These are phyloP conservation scores for Carex arenaria DNA, from an alignment of 202 grass and related monocot species.

Conservation along the genomic window DNA sequence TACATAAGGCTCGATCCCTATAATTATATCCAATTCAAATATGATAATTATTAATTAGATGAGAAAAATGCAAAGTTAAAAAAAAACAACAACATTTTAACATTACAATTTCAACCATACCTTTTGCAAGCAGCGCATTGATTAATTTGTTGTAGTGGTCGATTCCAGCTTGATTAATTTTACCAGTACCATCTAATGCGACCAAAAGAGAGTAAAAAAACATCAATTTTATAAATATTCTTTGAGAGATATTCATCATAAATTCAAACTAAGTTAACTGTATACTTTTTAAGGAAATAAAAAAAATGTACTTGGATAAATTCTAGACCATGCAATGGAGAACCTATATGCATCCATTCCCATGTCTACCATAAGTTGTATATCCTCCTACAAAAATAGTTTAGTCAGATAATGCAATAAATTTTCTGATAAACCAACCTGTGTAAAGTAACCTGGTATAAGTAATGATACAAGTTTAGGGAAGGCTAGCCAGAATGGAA, in stretches of 20 bases:
- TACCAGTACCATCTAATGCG: constrained; percentile 56
- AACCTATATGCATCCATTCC: constrained; percentile 96
- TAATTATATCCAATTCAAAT: constrained; percentile 13
- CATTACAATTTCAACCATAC: constrained; percentile 11
- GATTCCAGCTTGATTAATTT: constrained; percentile 76
- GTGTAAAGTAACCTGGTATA: background rate
- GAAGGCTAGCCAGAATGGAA: too few relatives aligned
- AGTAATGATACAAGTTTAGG: background rate
- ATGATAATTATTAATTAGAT: constrained; percentile 15
- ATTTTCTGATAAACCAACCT: background rate
- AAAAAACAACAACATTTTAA: background rate
- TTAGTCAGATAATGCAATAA: background rate
- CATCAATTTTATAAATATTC: background rate
- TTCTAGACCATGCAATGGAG: constrained; percentile 84
- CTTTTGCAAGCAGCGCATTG: constrained; percentile 71
- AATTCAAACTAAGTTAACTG: background rate
- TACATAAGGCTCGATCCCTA: constrained; percentile 79
- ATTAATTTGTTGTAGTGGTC: constrained; percentile 94
- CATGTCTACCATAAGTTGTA: constrained; percentile 89
- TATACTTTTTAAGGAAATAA: background rate
- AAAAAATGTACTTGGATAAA: constrained; percentile 59
- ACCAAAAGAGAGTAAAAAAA: background rate
- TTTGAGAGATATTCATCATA: background rate
- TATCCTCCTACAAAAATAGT: constrained; percentile 50
- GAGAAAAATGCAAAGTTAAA: background rate